Conservation (phyloP, 768 basidiomycete genomes). For the Gloeopeniophorella convolvens region DNA sequence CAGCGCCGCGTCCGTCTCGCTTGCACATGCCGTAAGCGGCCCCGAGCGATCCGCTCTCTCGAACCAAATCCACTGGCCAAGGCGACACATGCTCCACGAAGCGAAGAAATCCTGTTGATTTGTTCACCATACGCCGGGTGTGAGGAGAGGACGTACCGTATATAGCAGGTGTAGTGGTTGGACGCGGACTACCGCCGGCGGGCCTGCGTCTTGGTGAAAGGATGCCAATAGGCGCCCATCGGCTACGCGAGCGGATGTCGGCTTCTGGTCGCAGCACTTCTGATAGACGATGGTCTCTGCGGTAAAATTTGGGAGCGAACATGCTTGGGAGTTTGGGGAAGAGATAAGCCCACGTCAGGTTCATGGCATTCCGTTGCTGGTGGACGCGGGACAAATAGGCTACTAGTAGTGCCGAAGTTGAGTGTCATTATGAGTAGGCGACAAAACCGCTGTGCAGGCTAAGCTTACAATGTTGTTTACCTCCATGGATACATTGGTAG, state of each 20-base stretch:
- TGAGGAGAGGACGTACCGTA: constrained; percentile 7
- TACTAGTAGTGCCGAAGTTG: too few species aligned
- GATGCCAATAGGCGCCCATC: not conserved
- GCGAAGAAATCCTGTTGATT: not conserved
- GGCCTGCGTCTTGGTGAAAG: not conserved
- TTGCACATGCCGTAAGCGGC: constrained; percentile 6
- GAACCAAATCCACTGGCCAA: constrained; percentile 1
- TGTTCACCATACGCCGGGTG: not conserved
- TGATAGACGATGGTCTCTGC: not conserved
- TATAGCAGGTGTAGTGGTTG: constrained; percentile 14
- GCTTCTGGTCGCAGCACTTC: not conserved
- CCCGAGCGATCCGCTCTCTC: not conserved
- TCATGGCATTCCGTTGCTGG: too few species aligned
- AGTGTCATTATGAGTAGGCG: too few species aligned
- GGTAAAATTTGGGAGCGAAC: not conserved
- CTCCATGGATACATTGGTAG: too few species aligned
- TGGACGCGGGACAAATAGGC: too few species aligned
- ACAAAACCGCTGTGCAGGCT: too few species aligned
- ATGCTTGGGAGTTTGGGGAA: too few species aligned
- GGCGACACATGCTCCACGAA: not conserved
- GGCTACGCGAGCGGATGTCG: not conserved
- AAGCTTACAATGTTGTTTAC: too few species aligned
- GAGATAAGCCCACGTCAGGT: too few species aligned
- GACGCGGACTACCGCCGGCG: not conserved
- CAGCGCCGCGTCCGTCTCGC: too few species aligned